Conservation (phyloP, 2,329 filamentous ascomycete genomes). For the Dryadomyces quercivorus region DNA sequence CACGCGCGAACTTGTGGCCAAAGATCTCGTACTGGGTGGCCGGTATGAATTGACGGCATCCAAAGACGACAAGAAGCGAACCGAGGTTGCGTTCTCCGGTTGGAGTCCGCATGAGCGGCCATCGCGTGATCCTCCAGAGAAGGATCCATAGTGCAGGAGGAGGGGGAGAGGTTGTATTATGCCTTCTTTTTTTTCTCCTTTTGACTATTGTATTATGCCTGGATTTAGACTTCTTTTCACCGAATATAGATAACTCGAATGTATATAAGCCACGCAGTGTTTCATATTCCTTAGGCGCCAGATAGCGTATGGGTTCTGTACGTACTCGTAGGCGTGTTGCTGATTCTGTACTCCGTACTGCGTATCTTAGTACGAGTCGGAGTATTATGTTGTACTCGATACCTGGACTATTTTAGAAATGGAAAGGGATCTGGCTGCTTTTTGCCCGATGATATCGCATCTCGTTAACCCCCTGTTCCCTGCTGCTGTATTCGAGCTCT, state of each 20-base stretch:
- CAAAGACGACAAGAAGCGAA: constrained; percentile 13
- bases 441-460: not conserved
- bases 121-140: constrained; percentile 4
- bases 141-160: not conserved
- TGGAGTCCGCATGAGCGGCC: constrained; percentile 13
- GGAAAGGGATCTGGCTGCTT: not conserved
- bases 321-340: not conserved
- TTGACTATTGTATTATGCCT: not conserved
- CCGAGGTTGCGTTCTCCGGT: constrained; percentile 9
- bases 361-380: too few relatives aligned
- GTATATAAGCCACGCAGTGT: not conserved
- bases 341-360: too few relatives aligned
- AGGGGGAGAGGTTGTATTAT: not conserved
- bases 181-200: not conserved
- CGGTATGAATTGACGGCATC: constrained; percentile 51
- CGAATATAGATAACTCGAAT: not conserved
- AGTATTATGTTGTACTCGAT: not conserved
- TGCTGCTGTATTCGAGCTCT: not conserved
- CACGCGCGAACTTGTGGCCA: constrained; percentile 90
- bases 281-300: not conserved
- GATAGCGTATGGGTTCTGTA: not conserved
- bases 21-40: constrained; percentile 79
- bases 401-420: not conserved
- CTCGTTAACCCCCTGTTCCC: not conserved
- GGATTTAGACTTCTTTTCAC: not conserved